phyloP scores from a whole-genome alignment of 1,139 yeast species.

The Diutina scorzettiae region DNA sequence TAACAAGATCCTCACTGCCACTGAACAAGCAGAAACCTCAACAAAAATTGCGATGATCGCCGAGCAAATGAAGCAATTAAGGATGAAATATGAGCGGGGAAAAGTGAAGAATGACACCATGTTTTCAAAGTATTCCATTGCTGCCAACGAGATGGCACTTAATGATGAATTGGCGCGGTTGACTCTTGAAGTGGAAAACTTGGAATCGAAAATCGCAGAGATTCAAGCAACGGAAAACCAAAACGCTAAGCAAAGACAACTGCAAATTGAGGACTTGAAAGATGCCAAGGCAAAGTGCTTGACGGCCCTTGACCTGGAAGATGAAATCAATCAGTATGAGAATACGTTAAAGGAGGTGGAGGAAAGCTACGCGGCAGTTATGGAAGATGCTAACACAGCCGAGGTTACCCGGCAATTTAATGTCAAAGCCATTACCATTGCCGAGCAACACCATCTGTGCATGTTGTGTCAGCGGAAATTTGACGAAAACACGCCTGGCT shows the following conservation, averaged over 20 bases:
- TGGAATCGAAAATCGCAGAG: neutral
- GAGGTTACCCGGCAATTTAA: slow-evolving; percentile 59
- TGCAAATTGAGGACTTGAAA: neutral
- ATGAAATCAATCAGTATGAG: slow-evolving; percentile 39
- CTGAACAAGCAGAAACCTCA: neutral
- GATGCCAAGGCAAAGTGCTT: neutral
- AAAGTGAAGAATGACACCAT: neutral
- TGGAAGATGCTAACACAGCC: slow-evolving; percentile 51
- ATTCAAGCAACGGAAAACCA: neutral
- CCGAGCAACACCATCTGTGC: slow-evolving; percentile 44
- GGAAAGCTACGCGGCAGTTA: slow-evolving; percentile 43
- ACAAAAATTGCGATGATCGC: neutral
- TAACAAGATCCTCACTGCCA: neutral
- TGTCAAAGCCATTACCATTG: slow-evolving; percentile 48
- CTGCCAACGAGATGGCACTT: neutral
- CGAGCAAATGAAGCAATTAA: neutral
- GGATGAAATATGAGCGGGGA: neutral
- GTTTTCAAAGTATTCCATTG: neutral
- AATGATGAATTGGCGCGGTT: neutral
- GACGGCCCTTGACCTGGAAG: slow-evolving; percentile 15
- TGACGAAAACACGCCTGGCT: slow-evolving; percentile 22
- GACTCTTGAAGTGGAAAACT: neutral
- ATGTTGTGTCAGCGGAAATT: slow-evolving; percentile 55
- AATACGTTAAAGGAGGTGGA: slow-evolving; percentile 39
- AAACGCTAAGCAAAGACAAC: neutral